Evolutionary conservation across 1,139 yeast species (phyloP).

Genomic region (Magnusiomyces suaveolens): DNA sequence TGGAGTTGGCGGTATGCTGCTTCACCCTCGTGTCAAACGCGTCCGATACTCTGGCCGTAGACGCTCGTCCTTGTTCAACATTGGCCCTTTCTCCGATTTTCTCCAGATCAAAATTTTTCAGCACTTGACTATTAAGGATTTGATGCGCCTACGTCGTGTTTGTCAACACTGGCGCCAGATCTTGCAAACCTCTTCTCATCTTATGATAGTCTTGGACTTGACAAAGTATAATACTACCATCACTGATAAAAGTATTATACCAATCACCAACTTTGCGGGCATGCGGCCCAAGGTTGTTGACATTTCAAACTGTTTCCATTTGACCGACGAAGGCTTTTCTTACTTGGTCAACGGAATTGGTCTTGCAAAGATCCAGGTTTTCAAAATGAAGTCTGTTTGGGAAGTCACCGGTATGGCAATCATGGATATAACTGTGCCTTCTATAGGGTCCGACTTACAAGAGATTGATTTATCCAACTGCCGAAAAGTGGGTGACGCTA

Average conservation of each 20-base stretch:
- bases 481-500: constrained; percentile 62
- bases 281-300: constrained; percentile 52
- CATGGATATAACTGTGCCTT: constrained; percentile 62
- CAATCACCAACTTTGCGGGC: constrained; percentile 62
- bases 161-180: constrained; percentile 61
- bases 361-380: constrained; percentile 44
- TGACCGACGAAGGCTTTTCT: constrained; percentile 65
- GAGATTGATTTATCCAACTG: constrained; percentile 63
- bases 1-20: constrained; percentile 9
- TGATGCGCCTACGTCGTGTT: constrained; percentile 49
- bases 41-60: constrained; percentile 37
- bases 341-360: constrained; percentile 65
- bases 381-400: constrained; percentile 65
- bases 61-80: constrained; percentile 47
- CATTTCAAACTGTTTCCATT: constrained; percentile 64
- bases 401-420: constrained; percentile 72
- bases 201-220: constrained; percentile 45
- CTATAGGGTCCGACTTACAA: constrained; percentile 49
- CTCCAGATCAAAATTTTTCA: constrained; percentile 46
- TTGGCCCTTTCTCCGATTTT: constrained; percentile 52
- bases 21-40: constrained; percentile 17
- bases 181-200: constrained; percentile 45
- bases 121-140: constrained; percentile 43
- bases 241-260: constrained; percentile 46
- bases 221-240: constrained; percentile 52